These are phyloP conservation scores for Colletotrichum liaoningense DNA, from an alignment of 2,329 filamentous ascomycete species.

Conservation along the genomic window DNA sequence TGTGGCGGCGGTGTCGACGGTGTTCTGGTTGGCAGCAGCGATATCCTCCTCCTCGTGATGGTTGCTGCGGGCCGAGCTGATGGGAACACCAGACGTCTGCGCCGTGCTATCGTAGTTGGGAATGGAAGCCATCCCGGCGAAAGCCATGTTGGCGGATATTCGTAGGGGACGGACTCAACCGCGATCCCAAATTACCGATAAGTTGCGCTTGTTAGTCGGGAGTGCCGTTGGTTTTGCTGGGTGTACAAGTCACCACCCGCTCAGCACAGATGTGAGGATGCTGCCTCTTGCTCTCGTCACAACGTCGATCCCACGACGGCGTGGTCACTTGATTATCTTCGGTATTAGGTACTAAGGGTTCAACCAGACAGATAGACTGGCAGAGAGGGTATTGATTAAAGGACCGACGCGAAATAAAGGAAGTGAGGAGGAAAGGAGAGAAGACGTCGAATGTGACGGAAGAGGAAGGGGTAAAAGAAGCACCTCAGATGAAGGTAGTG, in stretches of 20 bases:
- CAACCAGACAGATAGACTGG: neutral
- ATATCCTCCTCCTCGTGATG: conserved; percentile 43
- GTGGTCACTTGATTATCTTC: neutral
- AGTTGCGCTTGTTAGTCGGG: conserved; percentile 8
- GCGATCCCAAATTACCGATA: neutral
- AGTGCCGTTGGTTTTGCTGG: neutral
- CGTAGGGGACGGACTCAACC: neutral
- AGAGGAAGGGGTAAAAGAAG: conserved; percentile 21
- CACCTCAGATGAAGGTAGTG: neutral
- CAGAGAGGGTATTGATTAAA: neutral
- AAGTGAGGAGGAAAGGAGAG: neutral
- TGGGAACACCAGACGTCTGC: conserved; percentile 53
- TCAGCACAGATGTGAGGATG: neutral
- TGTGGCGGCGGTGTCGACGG: conserved; percentile 48
- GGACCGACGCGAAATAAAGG: conserved; percentile 20
- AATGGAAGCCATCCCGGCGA: conserved; percentile 50
- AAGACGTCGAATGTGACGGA: neutral
- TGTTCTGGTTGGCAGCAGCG: conserved; percentile 40
- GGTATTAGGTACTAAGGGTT: conserved; percentile 22
- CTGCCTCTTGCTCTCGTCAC: neutral
- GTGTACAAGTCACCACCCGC: conserved; percentile 17
- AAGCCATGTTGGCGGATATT: conserved; percentile 49
- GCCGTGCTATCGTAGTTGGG: conserved; percentile 62
- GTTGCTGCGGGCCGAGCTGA: conserved; percentile 39
- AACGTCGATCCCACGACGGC: neutral